These are phyloP conservation scores for Conringia planisiliqua DNA, from an alignment of 345 rosid species.

Conservation along the genomic window DNA sequence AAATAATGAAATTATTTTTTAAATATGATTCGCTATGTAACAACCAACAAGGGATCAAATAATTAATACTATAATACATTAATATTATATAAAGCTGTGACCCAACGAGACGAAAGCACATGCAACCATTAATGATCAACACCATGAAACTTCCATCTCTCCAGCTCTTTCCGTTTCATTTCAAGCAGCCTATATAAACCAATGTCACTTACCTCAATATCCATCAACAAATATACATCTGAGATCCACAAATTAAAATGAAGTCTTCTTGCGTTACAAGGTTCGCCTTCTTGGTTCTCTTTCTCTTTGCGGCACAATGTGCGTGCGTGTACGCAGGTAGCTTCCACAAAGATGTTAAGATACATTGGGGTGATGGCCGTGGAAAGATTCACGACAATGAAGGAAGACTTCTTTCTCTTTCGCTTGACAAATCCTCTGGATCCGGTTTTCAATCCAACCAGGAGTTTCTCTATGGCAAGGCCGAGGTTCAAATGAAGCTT, in stretches of 20 bases:
- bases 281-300: conserved; percentile 15
- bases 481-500: conserved; percentile 54
- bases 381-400: conserved; percentile 44
- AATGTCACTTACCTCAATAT: background rate
- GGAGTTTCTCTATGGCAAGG: conserved; percentile 49
- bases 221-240: conserved; percentile 27
- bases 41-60: conserved; percentile 23
- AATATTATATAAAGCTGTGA: conserved; percentile 10
- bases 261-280: conserved; percentile 14
- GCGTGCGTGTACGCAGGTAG: conserved; percentile 34
- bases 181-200: conserved; percentile 24
- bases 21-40: conserved; percentile 8
- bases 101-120: conserved; percentile 25
- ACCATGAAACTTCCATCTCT: conserved; percentile 23
- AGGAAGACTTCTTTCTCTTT: conserved; percentile 56
- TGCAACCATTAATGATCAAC: conserved; percentile 8
- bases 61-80: background rate
- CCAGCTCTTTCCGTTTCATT: background rate
- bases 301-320: conserved; percentile 3
- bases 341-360: conserved; percentile 41
- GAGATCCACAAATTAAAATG: conserved; percentile 13
- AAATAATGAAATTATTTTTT: background rate
- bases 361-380: conserved; percentile 68
- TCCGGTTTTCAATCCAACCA: conserved; percentile 59
- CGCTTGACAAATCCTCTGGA: conserved; percentile 56